Evolutionary conservation across 495 filamentous ascomycete species (phyloP), one percentile per base, ranked within the genome.

Genomic region (Daldinia bambusicola): DNA sequence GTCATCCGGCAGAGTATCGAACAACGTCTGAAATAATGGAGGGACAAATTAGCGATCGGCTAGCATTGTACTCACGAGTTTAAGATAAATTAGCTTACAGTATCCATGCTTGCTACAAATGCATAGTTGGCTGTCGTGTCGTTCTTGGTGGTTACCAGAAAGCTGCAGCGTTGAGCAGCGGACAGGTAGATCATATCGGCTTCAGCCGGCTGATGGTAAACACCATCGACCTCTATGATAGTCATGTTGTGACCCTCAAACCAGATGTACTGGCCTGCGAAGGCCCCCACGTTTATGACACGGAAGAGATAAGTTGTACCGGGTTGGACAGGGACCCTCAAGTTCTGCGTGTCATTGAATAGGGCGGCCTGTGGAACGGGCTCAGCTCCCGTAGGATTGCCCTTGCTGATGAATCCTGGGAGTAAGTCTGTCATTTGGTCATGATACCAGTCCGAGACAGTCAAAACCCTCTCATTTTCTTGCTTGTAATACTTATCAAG

Each of bases 291-390:
- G 75, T 95, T 95, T 76, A 93, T 79, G 61, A 95, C 82, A 13
- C 89, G 89, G 75, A 97, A 84, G 12, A 94, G 81, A 65, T 97
- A 97, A 0, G 92, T 97, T 75, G 90, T 94, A 10, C 89, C 89
- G 0, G 93, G 87, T 68, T 85, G 36, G 16, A 89, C 79, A 12
- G 75, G 22, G 13, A 89, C 70, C n/a, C 70, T 81, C 20, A 89
- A 55, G 61, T 88, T 80, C 61, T 87, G 84, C 0, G 84, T 84
- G 38, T 92, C 92, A 70, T 94, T 94, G 76, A 94, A 87, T 22
- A 93, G 74, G 0, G 87, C 88, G 5, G 87, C 80, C 45, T 93
- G 77, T 0, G 91, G 91, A 6, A 93, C 79, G 1, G 89, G 91
- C 67, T 92, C 91, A 30, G 85, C 83, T 3, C 87, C 87, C 5